phyloP scores from a whole-genome alignment of 345 rosid genomes.

The Triadica sebifera region DNA sequence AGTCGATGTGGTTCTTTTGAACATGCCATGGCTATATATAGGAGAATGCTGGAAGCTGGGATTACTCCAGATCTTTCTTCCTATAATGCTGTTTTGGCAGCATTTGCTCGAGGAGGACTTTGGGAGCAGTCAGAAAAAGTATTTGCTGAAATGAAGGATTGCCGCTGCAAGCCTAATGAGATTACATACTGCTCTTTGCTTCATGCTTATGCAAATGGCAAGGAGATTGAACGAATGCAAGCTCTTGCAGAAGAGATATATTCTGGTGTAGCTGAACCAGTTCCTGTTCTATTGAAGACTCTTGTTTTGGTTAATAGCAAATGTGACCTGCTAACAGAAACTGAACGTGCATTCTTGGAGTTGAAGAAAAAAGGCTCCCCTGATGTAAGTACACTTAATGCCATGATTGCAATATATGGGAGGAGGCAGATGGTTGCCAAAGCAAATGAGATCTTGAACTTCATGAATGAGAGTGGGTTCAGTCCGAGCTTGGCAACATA shows the following conservation, averaged over 20 bases:
- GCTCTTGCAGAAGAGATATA: constrained; percentile 76
- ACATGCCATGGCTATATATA: constrained; percentile 80
- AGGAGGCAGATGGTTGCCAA: constrained; percentile 76
- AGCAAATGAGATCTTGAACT: constrained; percentile 67
- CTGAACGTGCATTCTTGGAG: constrained; percentile 77
- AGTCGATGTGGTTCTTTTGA: constrained; percentile 86
- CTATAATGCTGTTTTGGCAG: constrained; percentile 88
- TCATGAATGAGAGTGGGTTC: constrained; percentile 75
- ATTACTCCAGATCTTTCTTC: constrained; percentile 83
- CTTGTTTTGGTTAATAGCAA: constrained; percentile 86
- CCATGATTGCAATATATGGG: constrained; percentile 88
- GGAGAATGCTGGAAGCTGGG: constrained; percentile 86
- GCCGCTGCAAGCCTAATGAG: constrained; percentile 82
- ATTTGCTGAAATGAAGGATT: constrained; percentile 73
- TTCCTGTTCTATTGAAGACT: constrained; percentile 74
- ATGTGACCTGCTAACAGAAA: constrained; percentile 67
- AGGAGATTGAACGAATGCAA: constrained; percentile 72
- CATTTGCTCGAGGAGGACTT: constrained; percentile 91
- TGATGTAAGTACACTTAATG: constrained; percentile 70
- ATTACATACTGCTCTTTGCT: constrained; percentile 78
- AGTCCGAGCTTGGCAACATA: constrained; percentile 78
- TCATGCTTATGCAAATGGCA: constrained; percentile 90
- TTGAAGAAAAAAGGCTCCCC: constrained; percentile 69
- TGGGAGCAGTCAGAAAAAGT: constrained; percentile 94
- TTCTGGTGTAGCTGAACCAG: constrained; percentile 68